Conservation (phyloP, 768 basidiomycete species). For the Pisolithus marmoratus region DNA sequence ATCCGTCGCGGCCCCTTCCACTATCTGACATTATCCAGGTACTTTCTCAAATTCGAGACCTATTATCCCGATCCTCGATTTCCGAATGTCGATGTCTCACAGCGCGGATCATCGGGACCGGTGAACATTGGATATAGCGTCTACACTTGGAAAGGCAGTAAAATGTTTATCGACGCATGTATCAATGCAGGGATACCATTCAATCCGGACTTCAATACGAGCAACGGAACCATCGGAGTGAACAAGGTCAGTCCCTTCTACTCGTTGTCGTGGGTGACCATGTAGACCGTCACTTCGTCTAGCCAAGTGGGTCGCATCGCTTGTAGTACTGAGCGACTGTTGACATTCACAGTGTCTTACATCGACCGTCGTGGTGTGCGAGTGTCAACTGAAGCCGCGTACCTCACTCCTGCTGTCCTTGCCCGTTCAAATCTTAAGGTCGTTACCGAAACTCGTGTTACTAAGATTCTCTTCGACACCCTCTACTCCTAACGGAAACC, state of each 20-base stretch:
- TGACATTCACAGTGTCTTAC: slow-evolving; percentile 54
- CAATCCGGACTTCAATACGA: slow-evolving; percentile 52
- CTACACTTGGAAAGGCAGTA: slow-evolving; percentile 37
- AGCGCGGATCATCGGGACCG: slow-evolving; percentile 50
- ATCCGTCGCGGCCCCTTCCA: background rate
- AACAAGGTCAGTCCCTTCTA: slow-evolving; percentile 41
- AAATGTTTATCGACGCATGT: slow-evolving; percentile 53
- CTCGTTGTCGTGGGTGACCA: background rate
- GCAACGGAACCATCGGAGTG: slow-evolving; percentile 52
- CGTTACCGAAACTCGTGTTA: slow-evolving; percentile 49
- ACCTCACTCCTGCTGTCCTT: slow-evolving; percentile 60
- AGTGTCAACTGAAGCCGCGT: slow-evolving; percentile 60
- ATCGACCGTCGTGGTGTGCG: slow-evolving; percentile 47
- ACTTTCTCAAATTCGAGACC: slow-evolving; percentile 64
- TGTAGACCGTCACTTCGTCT: background rate
- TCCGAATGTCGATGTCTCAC: slow-evolving; percentile 40
- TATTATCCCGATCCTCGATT: slow-evolving; percentile 46
- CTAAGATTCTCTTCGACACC: slow-evolving; percentile 52
- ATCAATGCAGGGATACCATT: slow-evolving; percentile 45
- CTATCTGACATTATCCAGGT: slow-evolving; percentile 36
- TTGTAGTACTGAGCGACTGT: background rate
- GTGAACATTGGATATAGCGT: slow-evolving; percentile 56
- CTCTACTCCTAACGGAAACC: slow-evolving; percentile 20
- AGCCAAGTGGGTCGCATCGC: slow-evolving; percentile 37
- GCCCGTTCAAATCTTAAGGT: slow-evolving; percentile 62